phyloP scores from a whole-genome alignment of 192 early-diverging fungal species.

The Backusella westeae region DNA sequence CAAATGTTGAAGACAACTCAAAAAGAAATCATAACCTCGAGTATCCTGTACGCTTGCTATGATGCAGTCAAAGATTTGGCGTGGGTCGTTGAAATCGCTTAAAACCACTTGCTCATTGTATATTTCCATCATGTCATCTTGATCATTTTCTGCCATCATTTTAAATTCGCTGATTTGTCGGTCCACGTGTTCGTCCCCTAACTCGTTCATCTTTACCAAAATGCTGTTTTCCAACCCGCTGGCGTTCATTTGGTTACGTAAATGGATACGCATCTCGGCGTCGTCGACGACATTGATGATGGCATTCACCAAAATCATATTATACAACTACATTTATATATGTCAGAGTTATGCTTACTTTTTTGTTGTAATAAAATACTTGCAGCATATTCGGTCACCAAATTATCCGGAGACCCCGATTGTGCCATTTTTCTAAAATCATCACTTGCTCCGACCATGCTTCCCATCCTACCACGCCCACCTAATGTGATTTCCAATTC shows the following conservation, averaged over 20 bases:
- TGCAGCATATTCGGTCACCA: constrained; percentile 70
- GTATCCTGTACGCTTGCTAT: constrained; percentile 67
- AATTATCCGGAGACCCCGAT: constrained; percentile 55
- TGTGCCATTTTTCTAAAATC: constrained; percentile 65
- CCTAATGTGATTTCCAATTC: constrained; percentile 66
- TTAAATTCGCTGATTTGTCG: constrained; percentile 30
- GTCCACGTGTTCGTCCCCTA: constrained; percentile 43
- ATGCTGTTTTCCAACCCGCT: constrained; percentile 62
- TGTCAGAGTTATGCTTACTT: background rate
- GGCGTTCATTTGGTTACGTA: constrained; percentile 69
- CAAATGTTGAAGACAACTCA: constrained; percentile 73
- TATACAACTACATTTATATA: constrained; percentile 47
- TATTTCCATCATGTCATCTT: constrained; percentile 56
- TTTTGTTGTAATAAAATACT: background rate
- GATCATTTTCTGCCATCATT: constrained; percentile 39
- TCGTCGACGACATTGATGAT: constrained; percentile 72
- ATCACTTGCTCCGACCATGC: constrained; percentile 69
- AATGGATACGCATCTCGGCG: constrained; percentile 68
- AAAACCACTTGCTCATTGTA: constrained; percentile 61
- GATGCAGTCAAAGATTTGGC: constrained; percentile 71
- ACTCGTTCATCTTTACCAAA: constrained; percentile 52
- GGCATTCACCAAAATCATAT: constrained; percentile 76
- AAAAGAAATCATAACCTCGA: constrained; percentile 68
- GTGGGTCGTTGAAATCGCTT: constrained; percentile 70
- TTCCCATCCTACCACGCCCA: constrained; percentile 76